Base-by-base conservation (phyloP, 495 filamentous ascomycete genomes). In the Penicillium crystallinum region DNA sequence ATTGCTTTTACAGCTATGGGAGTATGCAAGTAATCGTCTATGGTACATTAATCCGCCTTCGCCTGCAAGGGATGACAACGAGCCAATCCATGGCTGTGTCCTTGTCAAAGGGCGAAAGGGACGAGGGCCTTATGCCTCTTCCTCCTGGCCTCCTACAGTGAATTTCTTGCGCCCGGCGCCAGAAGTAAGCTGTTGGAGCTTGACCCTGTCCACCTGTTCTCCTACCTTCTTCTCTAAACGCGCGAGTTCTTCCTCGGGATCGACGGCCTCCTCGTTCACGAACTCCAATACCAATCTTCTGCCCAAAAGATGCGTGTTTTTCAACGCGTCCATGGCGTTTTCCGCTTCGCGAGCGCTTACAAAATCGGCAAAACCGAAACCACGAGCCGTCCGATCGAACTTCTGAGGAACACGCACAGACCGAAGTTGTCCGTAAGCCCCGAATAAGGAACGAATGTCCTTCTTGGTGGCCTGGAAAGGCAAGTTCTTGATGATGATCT, bases 401-500 rank as follows among this genome's bases (percentile, higher is more conserved):
- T 96, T 97, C 72, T 96, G 90, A 3, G 93, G 95, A 46, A 99
- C 79, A 34, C 95, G 87, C 27, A 97, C 87, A 42, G 91, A 90
- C 38, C 91, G 87, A 47, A 99, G 80, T 59, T 95, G 87, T 17
- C 95, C 93, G 65, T 96, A 99, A 15, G 87, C 77, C 39, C 87
- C 83, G 66, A 99, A 89, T 9, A 99, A 76, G 14, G 84, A 75
- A 35, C 87, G 81, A 27, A 99, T 76, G 59, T 99, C 95, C 65
- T 93, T 91, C 77, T 95, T 96, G 36, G 82, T 87, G 9, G 87
- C 86, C 71, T 97, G 88, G 74, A 99, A 99, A 8, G 93, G 93
- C 64, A 99, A 71, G 75, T 99, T 99, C 77, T 97, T 97, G 76
- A 98, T 89, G 68, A 97, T 87, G 60, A 99, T 84, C 76, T 97